Evolutionary conservation across 2,329 filamentous ascomycete species (phyloP), one percentile per base, ranked within the genome.

Genomic region (Ascochyta pisi): DNA sequence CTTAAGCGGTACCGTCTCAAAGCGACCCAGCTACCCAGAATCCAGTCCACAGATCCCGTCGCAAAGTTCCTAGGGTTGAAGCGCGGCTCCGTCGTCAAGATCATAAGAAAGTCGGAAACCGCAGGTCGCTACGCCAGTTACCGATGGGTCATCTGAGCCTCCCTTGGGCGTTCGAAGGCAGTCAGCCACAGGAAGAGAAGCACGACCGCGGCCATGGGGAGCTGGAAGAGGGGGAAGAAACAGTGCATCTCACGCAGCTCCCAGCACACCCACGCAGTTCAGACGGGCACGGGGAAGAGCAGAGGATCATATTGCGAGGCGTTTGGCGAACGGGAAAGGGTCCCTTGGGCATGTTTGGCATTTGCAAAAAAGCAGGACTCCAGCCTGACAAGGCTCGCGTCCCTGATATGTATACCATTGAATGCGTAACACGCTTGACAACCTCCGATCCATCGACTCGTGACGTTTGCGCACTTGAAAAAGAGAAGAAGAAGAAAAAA

Each of bases 71-170:
- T 97, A 51, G 95, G 95, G 12, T 81, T 99, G 60, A 89, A 90
- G 81, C 85, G 93, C 73, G 92, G 93, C 3, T 91, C 97, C 78
- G 93, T 99, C 3, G 95, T 99, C 70, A 99, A 99, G 86, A 99
- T 99, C 69, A 97, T 99, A 70, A 84, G 95, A 64, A 93, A 89
- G 76, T 93, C 89, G 73, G 95, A 98, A 83, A 99, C 95, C 52
- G 95, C 95, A 13, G 95, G 95, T 59, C 85, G 95, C 49, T 99
- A 99, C 79, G 95, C 95, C 44, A 96, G 92, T 85, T 99, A 99
- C 79, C 83, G 94, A 68, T 88, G 85, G 85, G 84, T 75, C 39
- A 81, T 82, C 58, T 76, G 65, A 72, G 57, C 16, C 22, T 8
- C 2, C 23, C 16, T 26, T 6, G 22, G 15, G 19, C 9, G 29